phyloP scores from a whole-genome alignment of 1,139 yeast species.

The Debaryomyces robertsiae region DNA sequence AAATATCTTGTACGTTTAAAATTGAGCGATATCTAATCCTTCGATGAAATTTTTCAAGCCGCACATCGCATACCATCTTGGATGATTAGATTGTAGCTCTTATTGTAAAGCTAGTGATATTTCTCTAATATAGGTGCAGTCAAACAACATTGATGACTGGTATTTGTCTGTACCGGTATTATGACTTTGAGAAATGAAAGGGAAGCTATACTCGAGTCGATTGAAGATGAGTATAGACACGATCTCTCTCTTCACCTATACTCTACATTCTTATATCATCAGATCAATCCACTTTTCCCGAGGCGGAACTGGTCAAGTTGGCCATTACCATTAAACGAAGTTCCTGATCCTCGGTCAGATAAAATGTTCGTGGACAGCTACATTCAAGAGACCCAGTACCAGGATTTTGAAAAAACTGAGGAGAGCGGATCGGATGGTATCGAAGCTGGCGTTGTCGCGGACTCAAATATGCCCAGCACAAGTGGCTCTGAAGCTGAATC shows the following conservation, averaged over 20 bases:
- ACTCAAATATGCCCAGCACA: slow-evolving; percentile 4
- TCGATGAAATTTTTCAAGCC: slow-evolving; percentile 6
- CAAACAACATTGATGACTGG: slow-evolving; percentile 1
- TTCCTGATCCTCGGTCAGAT: slow-evolving; percentile 39
- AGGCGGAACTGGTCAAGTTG: slow-evolving; percentile 43
- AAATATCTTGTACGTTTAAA: not conserved
- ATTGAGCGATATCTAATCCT: slow-evolving; percentile 5
- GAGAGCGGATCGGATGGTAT: slow-evolving; percentile 12
- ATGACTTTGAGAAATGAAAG: slow-evolving; percentile 26
- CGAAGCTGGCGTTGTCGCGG: slow-evolving; percentile 12
- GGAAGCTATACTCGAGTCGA: slow-evolving; percentile 30
- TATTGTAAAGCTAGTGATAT: not conserved
- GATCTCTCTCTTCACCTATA: slow-evolving; percentile 59
- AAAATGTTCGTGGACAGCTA: slow-evolving; percentile 26
- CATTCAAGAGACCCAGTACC: slow-evolving; percentile 19
- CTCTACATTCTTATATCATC: slow-evolving; percentile 43
- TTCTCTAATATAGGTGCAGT: too few relatives aligned
- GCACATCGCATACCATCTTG: slow-evolving; percentile 5
- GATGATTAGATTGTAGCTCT: not conserved
- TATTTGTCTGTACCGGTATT: not conserved
- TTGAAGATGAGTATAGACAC: slow-evolving; percentile 46
- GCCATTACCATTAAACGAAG: slow-evolving; percentile 41
- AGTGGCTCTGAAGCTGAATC: not conserved
- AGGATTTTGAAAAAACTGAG: slow-evolving; percentile 7
- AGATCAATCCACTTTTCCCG: slow-evolving; percentile 43